Conservation (phyloP, 495 filamentous ascomycete species). For the Cetradonia linearis region DNA sequence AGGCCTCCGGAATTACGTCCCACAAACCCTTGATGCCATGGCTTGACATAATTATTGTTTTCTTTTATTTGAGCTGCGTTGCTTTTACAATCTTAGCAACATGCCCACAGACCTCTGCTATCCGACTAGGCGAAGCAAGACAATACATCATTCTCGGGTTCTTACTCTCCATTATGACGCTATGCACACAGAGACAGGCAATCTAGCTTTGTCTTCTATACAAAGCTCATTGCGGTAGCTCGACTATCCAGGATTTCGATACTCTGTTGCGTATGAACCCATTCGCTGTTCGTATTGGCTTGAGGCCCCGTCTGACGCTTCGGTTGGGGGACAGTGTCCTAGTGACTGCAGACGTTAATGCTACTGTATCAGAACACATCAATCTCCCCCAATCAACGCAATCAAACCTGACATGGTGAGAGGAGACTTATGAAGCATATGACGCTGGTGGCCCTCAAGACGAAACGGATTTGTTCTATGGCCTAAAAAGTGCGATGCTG, state of each 20-base stretch:
- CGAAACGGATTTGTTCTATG: background rate
- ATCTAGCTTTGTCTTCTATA: background rate
- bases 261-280: constrained; percentile 1
- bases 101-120: background rate
- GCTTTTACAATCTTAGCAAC: background rate
- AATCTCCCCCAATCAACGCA: background rate
- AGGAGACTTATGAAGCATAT: background rate
- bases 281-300: background rate
- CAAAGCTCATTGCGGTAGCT: background rate
- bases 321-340: background rate
- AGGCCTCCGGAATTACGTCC: background rate
- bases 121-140: constrained; percentile 5
- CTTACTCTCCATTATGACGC: constrained; percentile 10
- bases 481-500: background rate
- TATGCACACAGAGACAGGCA: constrained; percentile 5
- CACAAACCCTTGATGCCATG: background rate
- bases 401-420: background rate
- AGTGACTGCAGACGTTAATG: constrained; percentile 5
- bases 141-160: constrained; percentile 13
- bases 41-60: background rate
- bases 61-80: background rate
- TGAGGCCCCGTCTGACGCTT: background rate
- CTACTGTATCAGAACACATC: constrained; percentile 11
- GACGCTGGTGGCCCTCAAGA: background rate
- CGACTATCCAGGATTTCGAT: constrained; percentile 13